phyloP scores from a whole-genome alignment of 768 basidiomycete species.

The Pholiota molesta region DNA sequence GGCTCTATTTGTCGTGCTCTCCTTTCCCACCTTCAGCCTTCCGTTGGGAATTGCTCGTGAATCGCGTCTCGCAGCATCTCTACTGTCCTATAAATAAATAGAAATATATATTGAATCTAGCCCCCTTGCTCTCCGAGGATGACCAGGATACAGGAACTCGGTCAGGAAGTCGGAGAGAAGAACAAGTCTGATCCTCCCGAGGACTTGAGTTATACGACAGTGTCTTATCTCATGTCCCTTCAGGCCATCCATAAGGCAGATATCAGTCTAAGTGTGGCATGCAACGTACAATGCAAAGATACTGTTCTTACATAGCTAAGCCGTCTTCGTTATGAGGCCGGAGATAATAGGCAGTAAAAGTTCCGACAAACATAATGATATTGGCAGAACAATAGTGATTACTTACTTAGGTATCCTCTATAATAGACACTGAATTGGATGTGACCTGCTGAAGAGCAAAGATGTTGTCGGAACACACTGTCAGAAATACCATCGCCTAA shows the following conservation, averaged over 20 bases:
- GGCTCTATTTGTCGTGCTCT: not conserved
- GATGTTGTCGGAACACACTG: not conserved
- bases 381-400: not conserved
- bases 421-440: not conserved
- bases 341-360: not conserved
- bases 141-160: not conserved
- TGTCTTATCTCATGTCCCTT: not conserved
- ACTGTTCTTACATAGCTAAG: not conserved
- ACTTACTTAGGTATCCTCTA: not conserved
- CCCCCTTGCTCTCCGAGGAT: constrained; percentile 4
- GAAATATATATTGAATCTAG: not conserved
- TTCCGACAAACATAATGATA: not conserved
- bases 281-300: not conserved
- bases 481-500: not conserved
- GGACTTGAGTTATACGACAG: not conserved
- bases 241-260: not conserved
- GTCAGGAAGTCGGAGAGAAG: not conserved
- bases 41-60: not conserved
- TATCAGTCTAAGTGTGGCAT: not conserved
- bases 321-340: not conserved
- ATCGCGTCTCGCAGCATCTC: not conserved
- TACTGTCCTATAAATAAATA: not conserved
- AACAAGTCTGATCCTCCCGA: not conserved
- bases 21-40: not conserved
- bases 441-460: not conserved